Percentiles rank a stretch among this genome's conserved stretches.
These are phyloP conservation scores for Botryosphaeria agaves DNA, from an alignment of 2,329 filamentous ascomycete genomes.

Conservation along the genomic window DNA sequence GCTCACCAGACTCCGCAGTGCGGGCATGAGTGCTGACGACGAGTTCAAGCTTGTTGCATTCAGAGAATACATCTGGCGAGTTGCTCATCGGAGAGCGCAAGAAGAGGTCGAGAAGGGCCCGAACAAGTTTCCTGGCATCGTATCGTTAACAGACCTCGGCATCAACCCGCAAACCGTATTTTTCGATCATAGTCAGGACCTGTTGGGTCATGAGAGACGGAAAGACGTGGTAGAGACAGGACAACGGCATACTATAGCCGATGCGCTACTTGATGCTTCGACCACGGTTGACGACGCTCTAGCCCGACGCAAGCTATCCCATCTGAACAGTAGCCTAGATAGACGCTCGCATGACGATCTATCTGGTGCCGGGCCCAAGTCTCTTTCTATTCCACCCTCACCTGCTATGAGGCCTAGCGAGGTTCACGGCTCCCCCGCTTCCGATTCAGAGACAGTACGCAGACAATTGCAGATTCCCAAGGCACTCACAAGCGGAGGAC, in stretches of 20 bases:
- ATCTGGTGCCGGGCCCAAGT: too few relatives aligned
- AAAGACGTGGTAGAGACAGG: constrained; percentile 12
- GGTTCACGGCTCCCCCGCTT: background rate
- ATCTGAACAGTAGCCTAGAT: background rate
- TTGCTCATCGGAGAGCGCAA: constrained; percentile 53
- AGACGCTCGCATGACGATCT: too few relatives aligned
- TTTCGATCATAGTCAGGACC: constrained; percentile 59
- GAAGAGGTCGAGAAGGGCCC: constrained; percentile 23
- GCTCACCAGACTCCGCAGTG: constrained; percentile 67
- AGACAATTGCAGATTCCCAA: background rate
- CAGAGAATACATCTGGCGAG: constrained; percentile 79
- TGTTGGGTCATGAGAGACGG: constrained; percentile 19
- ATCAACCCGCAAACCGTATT: constrained; percentile 80
- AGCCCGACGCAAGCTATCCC: background rate
- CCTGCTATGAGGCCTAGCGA: background rate
- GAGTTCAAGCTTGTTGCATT: constrained; percentile 78
- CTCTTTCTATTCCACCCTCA: too few relatives aligned
- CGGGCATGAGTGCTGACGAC: constrained; percentile 68
- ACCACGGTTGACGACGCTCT: constrained; percentile 46
- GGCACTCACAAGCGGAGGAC: constrained; percentile 5
- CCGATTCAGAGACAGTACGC: background rate
- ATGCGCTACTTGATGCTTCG: constrained; percentile 81
- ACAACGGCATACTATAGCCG: constrained; percentile 57
- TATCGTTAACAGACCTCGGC: constrained; percentile 57
- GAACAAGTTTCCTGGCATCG: constrained; percentile 46